phyloP scores from a whole-genome alignment of 2,329 filamentous ascomycete genomes.

The Tolypocladium tundrense region DNA sequence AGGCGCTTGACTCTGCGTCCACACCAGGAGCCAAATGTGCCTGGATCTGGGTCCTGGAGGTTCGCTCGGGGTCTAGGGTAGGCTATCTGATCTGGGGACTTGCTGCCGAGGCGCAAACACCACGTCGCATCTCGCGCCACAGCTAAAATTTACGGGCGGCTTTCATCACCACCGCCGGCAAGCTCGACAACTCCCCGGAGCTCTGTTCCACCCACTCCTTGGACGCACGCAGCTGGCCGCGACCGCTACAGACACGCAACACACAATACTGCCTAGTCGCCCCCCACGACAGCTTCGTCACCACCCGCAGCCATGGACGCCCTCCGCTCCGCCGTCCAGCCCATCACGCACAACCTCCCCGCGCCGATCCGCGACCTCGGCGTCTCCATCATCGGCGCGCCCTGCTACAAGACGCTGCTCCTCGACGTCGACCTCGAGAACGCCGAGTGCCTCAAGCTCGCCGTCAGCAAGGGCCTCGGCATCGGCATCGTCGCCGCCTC shows the following conservation, averaged over 20 bases:
- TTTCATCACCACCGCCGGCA: not conserved
- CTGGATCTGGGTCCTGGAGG: too few species aligned
- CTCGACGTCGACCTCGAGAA: slow-evolving; percentile 74
- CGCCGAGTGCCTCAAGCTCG: slow-evolving; percentile 75
- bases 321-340: slow-evolving; percentile 51
- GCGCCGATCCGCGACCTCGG: slow-evolving; percentile 64
- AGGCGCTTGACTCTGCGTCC: not conserved
- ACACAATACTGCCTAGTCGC: too few species aligned
- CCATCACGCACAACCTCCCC: slow-evolving; percentile 65
- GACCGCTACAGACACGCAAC: too few species aligned
- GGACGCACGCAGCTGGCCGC: too few species aligned
- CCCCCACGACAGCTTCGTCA: not conserved
- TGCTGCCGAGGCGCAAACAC: not conserved
- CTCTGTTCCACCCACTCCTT: too few species aligned
- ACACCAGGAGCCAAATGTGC: not conserved
- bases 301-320: slow-evolving; percentile 42
- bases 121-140: not conserved
- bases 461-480: slow-evolving; percentile 83
- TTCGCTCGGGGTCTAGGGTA: not conserved
- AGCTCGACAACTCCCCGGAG: too few species aligned
- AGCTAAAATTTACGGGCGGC: not conserved
- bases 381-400: slow-evolving; percentile 67
- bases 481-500: slow-evolving; percentile 88
- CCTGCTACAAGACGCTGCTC: slow-evolving; percentile 79
- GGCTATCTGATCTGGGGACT: not conserved